These are phyloP conservation scores for Dendryphion nanum DNA, from an alignment of 2,329 filamentous ascomycete genomes.

Conservation along the genomic window DNA sequence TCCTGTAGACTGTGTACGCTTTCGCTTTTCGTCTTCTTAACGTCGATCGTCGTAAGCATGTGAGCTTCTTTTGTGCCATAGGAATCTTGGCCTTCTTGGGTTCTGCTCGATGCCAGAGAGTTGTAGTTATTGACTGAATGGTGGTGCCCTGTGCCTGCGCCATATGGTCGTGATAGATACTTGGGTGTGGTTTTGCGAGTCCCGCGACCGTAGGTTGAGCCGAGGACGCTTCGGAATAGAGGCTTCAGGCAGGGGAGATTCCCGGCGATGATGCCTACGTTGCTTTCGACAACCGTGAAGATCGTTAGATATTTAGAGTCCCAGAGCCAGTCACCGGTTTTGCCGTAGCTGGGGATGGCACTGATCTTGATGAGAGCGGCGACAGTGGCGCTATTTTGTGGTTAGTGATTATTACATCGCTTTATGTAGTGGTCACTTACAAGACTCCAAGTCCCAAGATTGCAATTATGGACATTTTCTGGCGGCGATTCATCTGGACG, in stretches of 20 bases:
- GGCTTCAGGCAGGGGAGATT: background rate
- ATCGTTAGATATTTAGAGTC: conserved; percentile 49
- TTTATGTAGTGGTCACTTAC: background rate
- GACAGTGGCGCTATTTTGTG: conserved; percentile 28
- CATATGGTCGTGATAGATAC: conserved; percentile 12
- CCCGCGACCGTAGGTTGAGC: conserved; percentile 27
- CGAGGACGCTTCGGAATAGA: conserved; percentile 5
- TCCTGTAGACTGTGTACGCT: background rate
- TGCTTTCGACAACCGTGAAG: conserved; percentile 47
- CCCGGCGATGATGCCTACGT: conserved; percentile 23
- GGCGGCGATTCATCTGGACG: conserved; percentile 17
- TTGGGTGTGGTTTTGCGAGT: conserved; percentile 12
- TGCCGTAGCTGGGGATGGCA: conserved; percentile 38
- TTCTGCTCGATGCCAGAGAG: too few species aligned
- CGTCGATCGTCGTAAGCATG: conserved; percentile 1
- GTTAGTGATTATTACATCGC: background rate
- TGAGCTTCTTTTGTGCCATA: background rate
- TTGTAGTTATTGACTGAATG: too few species aligned
- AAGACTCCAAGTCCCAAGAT: conserved; percentile 15
- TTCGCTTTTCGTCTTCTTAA: background rate
- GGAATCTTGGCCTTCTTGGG: background rate
- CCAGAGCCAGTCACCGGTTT: conserved; percentile 36
- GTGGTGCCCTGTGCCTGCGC: too few species aligned
- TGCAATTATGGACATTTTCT: conserved; percentile 17
- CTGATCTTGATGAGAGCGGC: conserved; percentile 37